Conservation (phyloP, 805 yeast species). For the Ogataea polymorpha region DNA sequence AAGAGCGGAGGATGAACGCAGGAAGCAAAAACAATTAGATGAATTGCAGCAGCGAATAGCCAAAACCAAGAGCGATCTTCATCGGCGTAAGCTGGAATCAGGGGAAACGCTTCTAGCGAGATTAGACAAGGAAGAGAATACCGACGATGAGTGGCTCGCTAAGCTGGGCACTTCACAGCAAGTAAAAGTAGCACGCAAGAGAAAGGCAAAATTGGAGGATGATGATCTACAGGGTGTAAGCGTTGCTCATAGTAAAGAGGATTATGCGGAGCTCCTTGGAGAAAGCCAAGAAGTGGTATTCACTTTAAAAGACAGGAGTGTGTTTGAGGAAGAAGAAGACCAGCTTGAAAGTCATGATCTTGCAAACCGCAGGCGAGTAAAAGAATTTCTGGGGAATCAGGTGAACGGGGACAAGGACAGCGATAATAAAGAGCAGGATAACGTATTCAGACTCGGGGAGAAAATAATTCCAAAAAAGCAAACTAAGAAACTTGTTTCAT, state of each 20-base stretch:
- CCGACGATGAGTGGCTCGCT: constrained; percentile 37
- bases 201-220: constrained; percentile 2
- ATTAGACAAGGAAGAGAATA: constrained; percentile 27
- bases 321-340: constrained; percentile 39
- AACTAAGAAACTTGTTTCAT: constrained; percentile 15
- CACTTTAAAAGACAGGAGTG: constrained; percentile 52
- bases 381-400: constrained; percentile 17
- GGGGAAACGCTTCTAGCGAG: constrained; percentile 27
- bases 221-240: constrained; percentile 31
- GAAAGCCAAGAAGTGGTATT: constrained; percentile 42
- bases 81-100: constrained; percentile 21
- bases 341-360: constrained; percentile 37
- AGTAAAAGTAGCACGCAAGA: constrained; percentile 7
- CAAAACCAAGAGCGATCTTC: constrained; percentile 16
- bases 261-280: constrained; percentile 34
- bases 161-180: constrained; percentile 23
- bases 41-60: constrained; percentile 15
- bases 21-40: constrained; percentile 31
- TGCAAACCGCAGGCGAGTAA: constrained; percentile 15
- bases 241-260: constrained; percentile 44
- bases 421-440: constrained; percentile 23
- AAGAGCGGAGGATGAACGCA: constrained; percentile 31
- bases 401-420: constrained; percentile 33
- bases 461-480: constrained; percentile 7
- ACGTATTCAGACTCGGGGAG: constrained; percentile 28